Conservation (phyloP, 2,329 filamentous ascomycete species). For the Onygenales sp. region DNA sequence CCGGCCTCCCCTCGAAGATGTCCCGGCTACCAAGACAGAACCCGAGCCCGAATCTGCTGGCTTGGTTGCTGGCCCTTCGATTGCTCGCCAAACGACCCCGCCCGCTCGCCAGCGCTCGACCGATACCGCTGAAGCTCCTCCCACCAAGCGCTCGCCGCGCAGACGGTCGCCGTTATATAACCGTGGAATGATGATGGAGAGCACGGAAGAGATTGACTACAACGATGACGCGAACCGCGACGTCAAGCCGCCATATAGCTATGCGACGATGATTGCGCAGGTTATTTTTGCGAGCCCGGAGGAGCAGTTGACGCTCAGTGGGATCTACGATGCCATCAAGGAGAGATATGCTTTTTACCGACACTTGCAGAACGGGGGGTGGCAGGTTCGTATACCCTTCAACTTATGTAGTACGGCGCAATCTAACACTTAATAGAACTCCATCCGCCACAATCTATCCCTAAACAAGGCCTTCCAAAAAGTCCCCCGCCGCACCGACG, state of each 20-base stretch:
- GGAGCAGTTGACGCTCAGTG: constrained; percentile 80
- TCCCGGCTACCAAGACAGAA: neutral
- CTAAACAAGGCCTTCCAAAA: constrained; percentile 93
- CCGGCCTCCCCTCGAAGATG: constrained; percentile 4
- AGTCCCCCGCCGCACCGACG: constrained; percentile 81
- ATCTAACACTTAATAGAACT: constrained; percentile 53
- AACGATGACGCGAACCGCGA: constrained; percentile 78
- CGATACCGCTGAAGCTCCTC: constrained; percentile 7
- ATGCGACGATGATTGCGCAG: constrained; percentile 93
- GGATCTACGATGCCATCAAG: constrained; percentile 91
- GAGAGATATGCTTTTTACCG: constrained; percentile 89
- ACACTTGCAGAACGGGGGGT: constrained; percentile 64
- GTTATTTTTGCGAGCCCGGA: constrained; percentile 81
- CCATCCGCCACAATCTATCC: constrained; percentile 91
- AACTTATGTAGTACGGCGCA: neutral
- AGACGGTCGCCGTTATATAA: constrained; percentile 41
- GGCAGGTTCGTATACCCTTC: constrained; percentile 59
- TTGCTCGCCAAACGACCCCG: constrained; percentile 30
- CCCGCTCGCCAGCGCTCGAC: constrained; percentile 10
- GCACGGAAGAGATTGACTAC: constrained; percentile 44
- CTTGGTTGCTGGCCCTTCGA: constrained; percentile 29
- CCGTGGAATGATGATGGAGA: constrained; percentile 45
- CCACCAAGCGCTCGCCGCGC: constrained; percentile 32
- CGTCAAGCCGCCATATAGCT: constrained; percentile 91
- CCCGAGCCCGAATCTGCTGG: neutral